Percentiles rank a stretch among this genome's conserved stretches.
Evolutionary conservation across 441 rosid genomes (phyloP).

Genomic region (Kokia cookei): DNA sequence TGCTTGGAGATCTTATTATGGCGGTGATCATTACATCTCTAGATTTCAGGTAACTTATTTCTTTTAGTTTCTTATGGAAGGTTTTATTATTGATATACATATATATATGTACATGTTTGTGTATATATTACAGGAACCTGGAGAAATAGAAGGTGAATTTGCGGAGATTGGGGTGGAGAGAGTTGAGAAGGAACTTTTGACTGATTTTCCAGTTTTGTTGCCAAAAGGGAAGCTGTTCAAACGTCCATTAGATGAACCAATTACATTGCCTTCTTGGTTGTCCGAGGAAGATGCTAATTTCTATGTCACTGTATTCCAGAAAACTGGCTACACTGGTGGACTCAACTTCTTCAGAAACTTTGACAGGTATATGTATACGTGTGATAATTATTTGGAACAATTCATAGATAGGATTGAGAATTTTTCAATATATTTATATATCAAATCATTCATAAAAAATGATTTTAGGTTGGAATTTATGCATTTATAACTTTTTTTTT

Average conservation of each 20-base stretch:
- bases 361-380: not conserved
- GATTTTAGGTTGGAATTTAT: too few species aligned
- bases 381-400: too few species aligned
- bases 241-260: constrained; percentile 4
- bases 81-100: too few species aligned
- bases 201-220: not conserved
- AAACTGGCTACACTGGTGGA: not conserved
- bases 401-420: too few species aligned
- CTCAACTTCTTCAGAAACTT: constrained; percentile 6
- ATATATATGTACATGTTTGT: too few species aligned
- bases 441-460: too few species aligned
- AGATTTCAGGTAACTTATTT: too few species aligned
- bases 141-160: constrained; percentile 38
- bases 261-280: not conserved
- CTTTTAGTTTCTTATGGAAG: not conserved
- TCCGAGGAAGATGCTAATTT: constrained; percentile 4
- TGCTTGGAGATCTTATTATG: constrained; percentile 18
- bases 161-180: constrained; percentile 25
- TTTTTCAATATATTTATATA: too few species aligned
- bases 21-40: constrained; percentile 24
- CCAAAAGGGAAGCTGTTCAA: not conserved
- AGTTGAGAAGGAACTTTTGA: constrained; percentile 11
- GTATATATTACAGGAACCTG: constrained; percentile 25
- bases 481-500: too few species aligned
- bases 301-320: constrained; percentile 12